Percentiles rank a stretch among this genome's conserved stretches.
These are phyloP conservation scores for Miscanthus sacchariflorus DNA, from an alignment of 202 grass and related monocot genomes.

Conservation along the genomic window DNA sequence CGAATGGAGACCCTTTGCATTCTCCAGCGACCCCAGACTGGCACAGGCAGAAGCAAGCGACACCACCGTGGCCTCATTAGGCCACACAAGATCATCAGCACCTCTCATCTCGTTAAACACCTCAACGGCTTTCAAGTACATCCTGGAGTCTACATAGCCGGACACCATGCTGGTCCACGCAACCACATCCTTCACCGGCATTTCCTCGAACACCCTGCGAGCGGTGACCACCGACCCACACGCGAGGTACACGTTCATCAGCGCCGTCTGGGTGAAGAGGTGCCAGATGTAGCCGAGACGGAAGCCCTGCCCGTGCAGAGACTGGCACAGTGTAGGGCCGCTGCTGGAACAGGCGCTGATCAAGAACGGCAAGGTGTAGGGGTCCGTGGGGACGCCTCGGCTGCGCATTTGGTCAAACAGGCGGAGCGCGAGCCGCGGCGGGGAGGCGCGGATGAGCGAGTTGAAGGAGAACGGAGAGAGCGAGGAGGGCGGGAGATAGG, in stretches of 20 bases:
- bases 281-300: slow-evolving; percentile 43
- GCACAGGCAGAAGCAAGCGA: slow-evolving; percentile 56
- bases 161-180: slow-evolving; percentile 70
- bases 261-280: slow-evolving; percentile 58
- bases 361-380: slow-evolving; percentile 74
- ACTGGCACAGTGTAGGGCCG: slow-evolving; percentile 30
- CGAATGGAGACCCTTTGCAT: slow-evolving; percentile 57
- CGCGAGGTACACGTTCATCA: slow-evolving; percentile 45
- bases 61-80: slow-evolving; percentile 56
- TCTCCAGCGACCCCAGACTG: slow-evolving; percentile 51
- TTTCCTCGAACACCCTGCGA: slow-evolving; percentile 59
- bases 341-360: slow-evolving; percentile 51
- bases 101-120: slow-evolving; percentile 63
- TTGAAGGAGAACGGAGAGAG: slow-evolving; percentile 67
- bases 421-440: slow-evolving; percentile 38
- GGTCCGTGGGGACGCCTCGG: slow-evolving; percentile 47
- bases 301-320: slow-evolving; percentile 45
- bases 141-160: slow-evolving; percentile 23
- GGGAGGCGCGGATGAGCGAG: slow-evolving; percentile 65
- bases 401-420: slow-evolving; percentile 66
- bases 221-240: slow-evolving; percentile 23
- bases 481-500: slow-evolving; percentile 38
- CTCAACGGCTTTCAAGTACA: slow-evolving; percentile 41
- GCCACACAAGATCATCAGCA: not conserved
- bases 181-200: slow-evolving; percentile 59